Evolutionary conservation across 345 rosid species (phyloP).

Genomic region (Pugionium cornutum): DNA sequence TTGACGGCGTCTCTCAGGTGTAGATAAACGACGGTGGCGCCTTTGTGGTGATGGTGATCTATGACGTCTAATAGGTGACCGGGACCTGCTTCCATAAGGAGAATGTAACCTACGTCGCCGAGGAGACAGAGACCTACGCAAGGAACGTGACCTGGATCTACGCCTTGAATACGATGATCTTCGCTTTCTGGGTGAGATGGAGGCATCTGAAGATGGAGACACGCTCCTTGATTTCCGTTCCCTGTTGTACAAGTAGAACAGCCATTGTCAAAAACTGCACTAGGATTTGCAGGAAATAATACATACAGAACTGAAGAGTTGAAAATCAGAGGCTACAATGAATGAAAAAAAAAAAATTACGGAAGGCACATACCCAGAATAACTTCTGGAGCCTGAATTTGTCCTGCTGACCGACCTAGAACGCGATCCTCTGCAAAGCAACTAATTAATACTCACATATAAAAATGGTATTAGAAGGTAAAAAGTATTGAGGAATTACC

Average conservation of each 20-base stretch:
- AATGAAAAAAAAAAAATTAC: slow-evolving; percentile 2
- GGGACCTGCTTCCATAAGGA: slow-evolving; percentile 39
- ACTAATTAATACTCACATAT: slow-evolving; percentile 15
- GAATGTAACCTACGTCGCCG: slow-evolving; percentile 44
- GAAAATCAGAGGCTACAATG: slow-evolving; percentile 6
- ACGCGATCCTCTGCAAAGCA: slow-evolving; percentile 53
- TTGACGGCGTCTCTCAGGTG: slow-evolving; percentile 44
- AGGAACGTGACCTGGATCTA: slow-evolving; percentile 58
- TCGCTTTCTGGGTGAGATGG: slow-evolving; percentile 60
- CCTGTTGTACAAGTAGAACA: slow-evolving; percentile 37
- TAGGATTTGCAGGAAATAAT: background rate
- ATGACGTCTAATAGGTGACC: slow-evolving; percentile 45
- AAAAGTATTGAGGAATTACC: slow-evolving; percentile 34
- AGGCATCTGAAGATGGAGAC: slow-evolving; percentile 60
- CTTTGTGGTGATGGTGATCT: slow-evolving; percentile 48
- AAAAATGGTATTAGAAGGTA: slow-evolving; percentile 4
- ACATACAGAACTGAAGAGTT: slow-evolving; percentile 7
- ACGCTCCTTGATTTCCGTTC: slow-evolving; percentile 63
- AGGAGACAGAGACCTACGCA: slow-evolving; percentile 45
- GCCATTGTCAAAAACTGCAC: slow-evolving; percentile 25
- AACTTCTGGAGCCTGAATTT: slow-evolving; percentile 64
- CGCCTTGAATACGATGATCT: slow-evolving; percentile 50
- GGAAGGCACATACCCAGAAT: slow-evolving; percentile 52
- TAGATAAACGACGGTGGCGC: slow-evolving; percentile 44
- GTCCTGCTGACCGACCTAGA: slow-evolving; percentile 58